Percentiles rank a stretch among this genome's conserved stretches.
phyloP scores from a whole-genome alignment of 208 protist genomes.

The Trypanosomatidae sp. region DNA sequence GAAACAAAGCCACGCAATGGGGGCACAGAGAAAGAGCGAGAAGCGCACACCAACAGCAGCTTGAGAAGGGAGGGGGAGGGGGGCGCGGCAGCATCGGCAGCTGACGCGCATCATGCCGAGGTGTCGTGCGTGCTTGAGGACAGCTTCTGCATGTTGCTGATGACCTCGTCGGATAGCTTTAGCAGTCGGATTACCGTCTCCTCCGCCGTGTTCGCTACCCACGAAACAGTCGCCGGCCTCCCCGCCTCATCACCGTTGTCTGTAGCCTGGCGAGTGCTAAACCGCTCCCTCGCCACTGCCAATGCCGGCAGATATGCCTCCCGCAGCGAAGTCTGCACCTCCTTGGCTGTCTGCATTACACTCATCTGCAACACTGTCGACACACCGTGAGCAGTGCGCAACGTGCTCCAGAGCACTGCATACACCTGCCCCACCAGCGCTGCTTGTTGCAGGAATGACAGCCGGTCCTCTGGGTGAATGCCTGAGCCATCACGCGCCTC shows the following conservation, averaged over 20 bases:
- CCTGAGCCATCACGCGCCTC: not conserved
- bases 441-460: conserved; percentile 56
- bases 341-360: conserved; percentile 34
- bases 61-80: not conserved
- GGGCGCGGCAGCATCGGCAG: not conserved
- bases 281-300: conserved; percentile 21
- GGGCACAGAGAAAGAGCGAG: not conserved
- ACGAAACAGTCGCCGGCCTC: not conserved
- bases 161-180: conserved; percentile 42
- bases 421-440: conserved; percentile 64
- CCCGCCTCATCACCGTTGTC: not conserved
- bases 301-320: conserved; percentile 29
- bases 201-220: conserved; percentile 54
- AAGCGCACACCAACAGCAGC: not conserved
- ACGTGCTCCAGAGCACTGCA: conserved; percentile 61
- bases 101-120: not conserved
- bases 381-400: conserved; percentile 50
- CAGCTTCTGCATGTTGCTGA: conserved; percentile 36
- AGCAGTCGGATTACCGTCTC: conserved; percentile 51
- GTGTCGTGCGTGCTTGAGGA: not conserved
- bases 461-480: conserved; percentile 26
- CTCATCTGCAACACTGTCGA: conserved; percentile 40
- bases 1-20: not conserved
- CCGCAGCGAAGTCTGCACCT: conserved; percentile 38
- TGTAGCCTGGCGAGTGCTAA: conserved; percentile 8